Evolutionary conservation across 2,329 filamentous ascomycete genomes (phyloP).

Genomic region (Ceratocystis smalleyi): DNA sequence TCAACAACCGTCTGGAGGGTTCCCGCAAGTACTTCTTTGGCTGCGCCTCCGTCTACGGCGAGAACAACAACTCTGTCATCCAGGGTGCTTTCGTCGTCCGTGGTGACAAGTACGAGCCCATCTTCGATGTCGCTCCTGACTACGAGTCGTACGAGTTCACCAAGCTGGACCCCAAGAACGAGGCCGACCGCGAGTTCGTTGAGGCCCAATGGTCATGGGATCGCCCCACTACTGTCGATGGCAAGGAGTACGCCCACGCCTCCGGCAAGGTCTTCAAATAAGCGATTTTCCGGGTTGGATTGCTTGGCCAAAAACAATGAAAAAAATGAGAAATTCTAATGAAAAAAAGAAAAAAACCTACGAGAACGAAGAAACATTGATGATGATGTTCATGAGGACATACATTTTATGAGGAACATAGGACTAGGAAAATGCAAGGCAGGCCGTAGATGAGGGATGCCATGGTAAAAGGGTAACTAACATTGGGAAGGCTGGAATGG

Average conservation of each 20-base stretch:
- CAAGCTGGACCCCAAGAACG: constrained; percentile 83
- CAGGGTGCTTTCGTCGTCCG: constrained; percentile 89
- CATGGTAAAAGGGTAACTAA: constrained; percentile 1
- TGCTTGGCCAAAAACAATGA: constrained; percentile 17
- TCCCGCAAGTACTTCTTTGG: constrained; percentile 98
- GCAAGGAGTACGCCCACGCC: constrained; percentile 78
- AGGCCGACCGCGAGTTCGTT: constrained; percentile 72
- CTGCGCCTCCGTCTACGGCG: constrained; percentile 72
- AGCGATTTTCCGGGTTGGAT: constrained; percentile 23
- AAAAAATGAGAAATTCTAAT: constrained; percentile 16
- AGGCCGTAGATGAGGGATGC: constrained; percentile 9
- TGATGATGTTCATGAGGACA: constrained; percentile 16
- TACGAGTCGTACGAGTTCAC: constrained; percentile 91
- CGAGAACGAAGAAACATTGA: constrained; percentile 11
- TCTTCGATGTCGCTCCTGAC: constrained; percentile 94
- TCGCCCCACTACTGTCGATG: constrained; percentile 59
- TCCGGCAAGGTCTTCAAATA: constrained; percentile 99
- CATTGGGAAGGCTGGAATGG: constrained; percentile 3
- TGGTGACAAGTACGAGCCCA: constrained; percentile 69
- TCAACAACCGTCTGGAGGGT: constrained; percentile 91
- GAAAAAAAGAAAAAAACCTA: constrained; percentile 13
- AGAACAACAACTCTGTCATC: constrained; percentile 77
- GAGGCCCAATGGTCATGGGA: constrained; percentile 88
- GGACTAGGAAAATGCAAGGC: constrained; percentile 4
- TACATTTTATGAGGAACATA: constrained; percentile 18